Percentiles rank a stretch among this genome's conserved stretches.
These are phyloP conservation scores for Exophiala phaeomuriformis DNA, from an alignment of 2,329 filamentous ascomycete species.

Conservation along the genomic window DNA sequence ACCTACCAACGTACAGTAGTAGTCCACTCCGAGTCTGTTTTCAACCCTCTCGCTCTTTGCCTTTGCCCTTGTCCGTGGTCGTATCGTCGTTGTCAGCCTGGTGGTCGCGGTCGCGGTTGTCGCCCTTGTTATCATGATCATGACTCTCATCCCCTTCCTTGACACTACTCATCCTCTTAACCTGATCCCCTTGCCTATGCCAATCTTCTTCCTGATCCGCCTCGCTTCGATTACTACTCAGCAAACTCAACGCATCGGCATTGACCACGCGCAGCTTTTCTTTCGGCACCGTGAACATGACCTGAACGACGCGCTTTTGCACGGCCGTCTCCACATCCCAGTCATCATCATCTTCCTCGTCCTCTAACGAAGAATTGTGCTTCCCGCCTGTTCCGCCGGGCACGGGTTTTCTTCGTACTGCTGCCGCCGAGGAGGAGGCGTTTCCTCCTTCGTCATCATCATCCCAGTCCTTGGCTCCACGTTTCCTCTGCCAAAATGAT, in stretches of 20 bases:
- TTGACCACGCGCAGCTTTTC: constrained; percentile 87
- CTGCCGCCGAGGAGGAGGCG: constrained; percentile 29
- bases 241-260: constrained; percentile 46
- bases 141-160: constrained; percentile 22
- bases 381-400: constrained; percentile 15
- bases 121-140: constrained; percentile 2
- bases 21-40: too few relatives aligned
- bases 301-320: constrained; percentile 64
- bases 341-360: constrained; percentile 47
- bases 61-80: constrained; percentile 7
- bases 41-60: constrained; percentile 9
- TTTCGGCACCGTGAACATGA: constrained; percentile 91
- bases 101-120: too few relatives aligned
- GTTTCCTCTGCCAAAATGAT: constrained; percentile 42
- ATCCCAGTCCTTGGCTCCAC: constrained; percentile 48
- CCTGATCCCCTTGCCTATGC: constrained; percentile 19
- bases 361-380: constrained; percentile 25
- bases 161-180: constrained; percentile 27
- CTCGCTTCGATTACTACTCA: constrained; percentile 28
- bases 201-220: constrained; percentile 21
- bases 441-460: constrained; percentile 29
- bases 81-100: constrained; percentile 1
- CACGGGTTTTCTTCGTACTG: constrained; percentile 31
- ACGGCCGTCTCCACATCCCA: constrained; percentile 72
- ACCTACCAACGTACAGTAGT: too few relatives aligned